Evolutionary conservation across 1,139 yeast species (phyloP), one percentile per base, ranked within the genome.

Genomic region (Candida sanyaensis): DNA sequence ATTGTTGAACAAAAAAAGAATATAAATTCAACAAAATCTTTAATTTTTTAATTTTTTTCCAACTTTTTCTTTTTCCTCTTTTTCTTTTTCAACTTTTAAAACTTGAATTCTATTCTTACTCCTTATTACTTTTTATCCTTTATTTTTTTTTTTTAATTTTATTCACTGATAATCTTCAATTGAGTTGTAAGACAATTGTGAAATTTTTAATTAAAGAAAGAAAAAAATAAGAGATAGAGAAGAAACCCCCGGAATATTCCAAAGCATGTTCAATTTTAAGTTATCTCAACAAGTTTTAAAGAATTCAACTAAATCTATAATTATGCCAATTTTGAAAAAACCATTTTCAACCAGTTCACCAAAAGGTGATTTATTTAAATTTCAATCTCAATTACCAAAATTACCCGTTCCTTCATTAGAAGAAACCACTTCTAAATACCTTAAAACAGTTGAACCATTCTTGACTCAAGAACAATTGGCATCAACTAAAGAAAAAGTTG

Each of bases 331-430:
- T 38, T 52, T 55, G 46, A 45, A 48, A 24, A 50, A 50, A 61
- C 65, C 55, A 64, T 75, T 53, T 52, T 59, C 71, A 43, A 61
- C 73, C 27, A 57, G 70, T n/a, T 59, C 66, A 53, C 55, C 65
- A 41, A 82, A 82, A 60, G 96, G 96, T 42, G 83, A 81, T 53
- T 83, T 92, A 57, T 88, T 73, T 70, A 80, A 85, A 56, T 82
- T 74, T 71, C 97, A 92, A 67, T 77, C 78, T 41, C 75, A 84
- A 40, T 78, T 93, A 50, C 97, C 98, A 10, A 77, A 82, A 49
- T 78, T 93, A 55, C 98, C 98, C 1, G 96, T 93, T 10, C 99
- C 99, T 1, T 69, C 85, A 3, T 77, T 93, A 50, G 78, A 82
- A 49, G 83, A 84, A 50, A 89, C 97, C 11, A 80, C 88, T 32